These are phyloP conservation scores for Scheffersomyces ergatensis DNA, from an alignment of 805 yeast genomes.

Conservation along the genomic window DNA sequence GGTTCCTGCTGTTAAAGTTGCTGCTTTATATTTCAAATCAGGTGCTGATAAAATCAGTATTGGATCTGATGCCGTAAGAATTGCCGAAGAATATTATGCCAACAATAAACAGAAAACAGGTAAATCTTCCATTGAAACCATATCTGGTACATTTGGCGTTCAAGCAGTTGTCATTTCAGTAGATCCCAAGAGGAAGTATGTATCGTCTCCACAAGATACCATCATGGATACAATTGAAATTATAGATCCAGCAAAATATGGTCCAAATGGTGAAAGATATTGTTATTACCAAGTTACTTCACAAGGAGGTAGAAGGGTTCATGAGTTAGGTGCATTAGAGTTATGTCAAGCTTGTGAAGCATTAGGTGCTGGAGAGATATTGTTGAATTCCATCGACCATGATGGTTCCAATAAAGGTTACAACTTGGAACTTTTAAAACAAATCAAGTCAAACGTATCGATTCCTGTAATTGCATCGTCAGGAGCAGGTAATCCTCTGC, in stretches of 20 bases:
- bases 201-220: slow-evolving; percentile 57
- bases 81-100: slow-evolving; percentile 79
- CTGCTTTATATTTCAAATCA: slow-evolving; percentile 85
- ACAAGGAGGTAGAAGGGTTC: slow-evolving; percentile 89
- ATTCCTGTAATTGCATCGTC: slow-evolving; percentile 97
- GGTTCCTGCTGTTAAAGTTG: slow-evolving; percentile 86
- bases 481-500: slow-evolving; percentile 94
- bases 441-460: slow-evolving; percentile 69
- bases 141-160: slow-evolving; percentile 86
- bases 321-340: slow-evolving; percentile 89
- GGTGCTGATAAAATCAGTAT: slow-evolving; percentile 98
- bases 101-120: slow-evolving; percentile 63
- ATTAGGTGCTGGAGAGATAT: slow-evolving; percentile 94
- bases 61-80: slow-evolving; percentile 94
- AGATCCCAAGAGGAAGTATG: slow-evolving; percentile 91
- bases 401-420: slow-evolving; percentile 96
- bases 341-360: slow-evolving; percentile 85
- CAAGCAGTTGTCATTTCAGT: slow-evolving; percentile 98
- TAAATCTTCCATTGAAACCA: slow-evolving; percentile 85
- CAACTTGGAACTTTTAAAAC: slow-evolving; percentile 80
- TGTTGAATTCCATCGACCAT: slow-evolving; percentile 91
- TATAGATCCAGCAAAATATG: slow-evolving; percentile 43
- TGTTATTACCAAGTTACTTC: slow-evolving; percentile 96
- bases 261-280: slow-evolving; percentile 86
- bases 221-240: slow-evolving; percentile 66